A percentile compares a stretch with the other conserved stretches of the same genome.
phyloP scores from a whole-genome alignment of 1,284 basidiomycete species.

The Rhodotorula sp. region DNA sequence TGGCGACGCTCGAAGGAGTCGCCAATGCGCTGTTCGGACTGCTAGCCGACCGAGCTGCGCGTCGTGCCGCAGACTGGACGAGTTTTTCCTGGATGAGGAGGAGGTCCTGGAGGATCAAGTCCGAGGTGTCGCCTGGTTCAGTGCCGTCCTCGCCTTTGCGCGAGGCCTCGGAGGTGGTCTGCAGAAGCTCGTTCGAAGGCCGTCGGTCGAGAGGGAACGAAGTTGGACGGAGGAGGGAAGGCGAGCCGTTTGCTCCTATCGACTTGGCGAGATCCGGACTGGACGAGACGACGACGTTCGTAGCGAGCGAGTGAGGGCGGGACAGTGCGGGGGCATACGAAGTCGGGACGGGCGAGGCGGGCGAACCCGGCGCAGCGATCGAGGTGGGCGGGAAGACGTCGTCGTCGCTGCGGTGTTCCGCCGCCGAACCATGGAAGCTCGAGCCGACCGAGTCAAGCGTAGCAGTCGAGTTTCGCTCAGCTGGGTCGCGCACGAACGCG shows the following conservation, averaged over 20 bases:
- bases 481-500: background rate
- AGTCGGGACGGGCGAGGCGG: background rate
- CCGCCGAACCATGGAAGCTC: constrained; percentile 24
- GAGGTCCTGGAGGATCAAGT: constrained; percentile 23
- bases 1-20: constrained; percentile 5
- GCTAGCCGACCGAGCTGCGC: background rate
- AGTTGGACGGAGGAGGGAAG: constrained; percentile 2
- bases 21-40: background rate
- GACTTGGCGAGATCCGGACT: background rate
- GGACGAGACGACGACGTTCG: background rate
- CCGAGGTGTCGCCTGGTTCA: background rate
- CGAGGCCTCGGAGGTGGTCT: background rate
- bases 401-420: constrained; percentile 3
- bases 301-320: constrained; percentile 2
- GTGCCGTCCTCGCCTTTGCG: background rate
- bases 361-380: background rate
- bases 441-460: constrained; percentile 25
- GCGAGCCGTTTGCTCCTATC: background rate
- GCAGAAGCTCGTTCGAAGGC: constrained; percentile 27
- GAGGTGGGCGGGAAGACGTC: background rate
- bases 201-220: constrained; percentile 14
- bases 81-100: constrained; percentile 32
- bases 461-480: constrained; percentile 3
- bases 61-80: constrained; percentile 19
- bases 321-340: background rate